phyloP scores from a whole-genome alignment of 164 flowering plant genomes.

The Tetracentron sinense region DNA sequence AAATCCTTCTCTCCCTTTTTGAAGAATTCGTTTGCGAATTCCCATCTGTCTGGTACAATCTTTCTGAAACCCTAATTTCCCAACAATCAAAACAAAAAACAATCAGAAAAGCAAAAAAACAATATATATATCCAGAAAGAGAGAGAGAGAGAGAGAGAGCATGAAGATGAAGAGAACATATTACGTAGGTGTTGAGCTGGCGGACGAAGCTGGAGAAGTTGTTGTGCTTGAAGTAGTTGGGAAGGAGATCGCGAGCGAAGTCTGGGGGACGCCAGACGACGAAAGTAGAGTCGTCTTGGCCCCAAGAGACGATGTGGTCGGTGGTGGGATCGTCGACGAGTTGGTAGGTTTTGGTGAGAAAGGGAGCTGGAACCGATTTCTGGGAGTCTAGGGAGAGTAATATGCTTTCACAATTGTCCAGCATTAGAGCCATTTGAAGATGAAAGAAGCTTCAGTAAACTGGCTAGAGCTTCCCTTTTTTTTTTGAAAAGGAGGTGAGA shows the following conservation, averaged over 20 bases:
- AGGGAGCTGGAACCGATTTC: constrained; percentile 88
- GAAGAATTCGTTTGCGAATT: constrained; percentile 92
- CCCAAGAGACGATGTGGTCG: constrained; percentile 94
- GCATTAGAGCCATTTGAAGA: constrained; percentile 62
- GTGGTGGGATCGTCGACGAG: constrained; percentile 85
- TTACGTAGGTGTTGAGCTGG: constrained; percentile 89
- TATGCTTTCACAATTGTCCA: constrained; percentile 71
- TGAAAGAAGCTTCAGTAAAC: not conserved
- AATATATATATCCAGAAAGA: not conserved
- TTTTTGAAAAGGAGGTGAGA: constrained; percentile 5
- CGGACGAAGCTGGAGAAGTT: constrained; percentile 95
- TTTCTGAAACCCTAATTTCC: constrained; percentile 99
- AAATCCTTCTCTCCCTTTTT: constrained; percentile 88
- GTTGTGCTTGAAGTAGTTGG: constrained; percentile 94
- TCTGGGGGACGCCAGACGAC: constrained; percentile 96
- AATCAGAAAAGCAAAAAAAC: constrained; percentile 8
- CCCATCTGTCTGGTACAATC: constrained; percentile 99
- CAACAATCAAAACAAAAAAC: too few relatives aligned
- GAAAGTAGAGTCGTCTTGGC: constrained; percentile 84
- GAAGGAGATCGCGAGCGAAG: constrained; percentile 90
- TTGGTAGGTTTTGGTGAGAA: constrained; percentile 86
- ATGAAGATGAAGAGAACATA: not conserved
- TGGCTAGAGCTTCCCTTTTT: too few relatives aligned
- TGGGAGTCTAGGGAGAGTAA: constrained; percentile 71
- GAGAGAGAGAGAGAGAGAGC: not conserved